Percentiles rank a stretch among this genome's conserved stretches.
phyloP scores from a whole-genome alignment of 1,139 yeast genomes.

The Candida sanyaensis region DNA sequence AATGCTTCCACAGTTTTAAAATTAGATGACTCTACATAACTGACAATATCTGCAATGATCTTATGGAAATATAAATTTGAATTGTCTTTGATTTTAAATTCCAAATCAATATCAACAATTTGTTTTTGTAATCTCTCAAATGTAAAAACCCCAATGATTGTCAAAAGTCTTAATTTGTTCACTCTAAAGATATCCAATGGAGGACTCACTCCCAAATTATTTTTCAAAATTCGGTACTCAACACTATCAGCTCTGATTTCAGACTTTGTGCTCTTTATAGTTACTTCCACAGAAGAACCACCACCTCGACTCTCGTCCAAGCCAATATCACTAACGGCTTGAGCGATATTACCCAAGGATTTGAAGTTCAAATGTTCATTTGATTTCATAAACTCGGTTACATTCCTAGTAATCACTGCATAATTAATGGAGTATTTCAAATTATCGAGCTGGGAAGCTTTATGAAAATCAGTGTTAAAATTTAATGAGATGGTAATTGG shows the following conservation, averaged over 20 bases:
- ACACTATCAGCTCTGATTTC: slow-evolving; percentile 58
- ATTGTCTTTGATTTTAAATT: slow-evolving; percentile 42
- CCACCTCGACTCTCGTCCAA: slow-evolving; percentile 50
- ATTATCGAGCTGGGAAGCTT: slow-evolving; percentile 76
- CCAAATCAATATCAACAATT: slow-evolving; percentile 60
- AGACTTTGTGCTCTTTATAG: slow-evolving; percentile 51
- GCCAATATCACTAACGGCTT: slow-evolving; percentile 49
- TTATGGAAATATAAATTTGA: slow-evolving; percentile 32
- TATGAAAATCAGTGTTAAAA: slow-evolving; percentile 66
- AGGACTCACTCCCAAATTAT: slow-evolving; percentile 14
- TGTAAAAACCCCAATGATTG: slow-evolving; percentile 88
- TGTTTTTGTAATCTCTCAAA: slow-evolving; percentile 85
- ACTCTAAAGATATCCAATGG: slow-evolving; percentile 39
- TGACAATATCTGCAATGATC: slow-evolving; percentile 48
- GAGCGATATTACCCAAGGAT: slow-evolving; percentile 59
- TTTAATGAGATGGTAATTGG: slow-evolving; percentile 63
- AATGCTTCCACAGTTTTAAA: slow-evolving; percentile 94
- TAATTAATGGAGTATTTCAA: slow-evolving; percentile 81
- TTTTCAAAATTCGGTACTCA: slow-evolving; percentile 37
- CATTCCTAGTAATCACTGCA: slow-evolving; percentile 74
- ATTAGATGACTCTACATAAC: slow-evolving; percentile 69
- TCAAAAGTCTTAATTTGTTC: slow-evolving; percentile 57
- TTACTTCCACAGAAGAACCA: slow-evolving; percentile 50
- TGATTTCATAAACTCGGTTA: slow-evolving; percentile 51
- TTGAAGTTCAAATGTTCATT: slow-evolving; percentile 50